phyloP scores from a whole-genome alignment of 2,329 filamentous ascomycete species.

The Ascochyta clinopodiicola region DNA sequence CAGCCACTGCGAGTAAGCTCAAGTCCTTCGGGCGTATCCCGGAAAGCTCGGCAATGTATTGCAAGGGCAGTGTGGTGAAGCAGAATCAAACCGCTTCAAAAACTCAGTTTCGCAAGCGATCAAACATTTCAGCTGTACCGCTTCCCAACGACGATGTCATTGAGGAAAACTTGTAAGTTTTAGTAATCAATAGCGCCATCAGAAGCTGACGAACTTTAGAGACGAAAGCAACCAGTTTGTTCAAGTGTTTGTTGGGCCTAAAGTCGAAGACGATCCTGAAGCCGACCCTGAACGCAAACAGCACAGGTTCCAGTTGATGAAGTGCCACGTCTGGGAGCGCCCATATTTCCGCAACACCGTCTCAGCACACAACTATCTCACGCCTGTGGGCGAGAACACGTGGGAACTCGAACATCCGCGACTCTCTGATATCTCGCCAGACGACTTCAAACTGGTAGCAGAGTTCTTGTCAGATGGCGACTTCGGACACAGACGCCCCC shows the following conservation, averaged over 20 bases:
- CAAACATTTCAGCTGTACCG: neutral
- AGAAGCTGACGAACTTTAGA: conserved; percentile 1
- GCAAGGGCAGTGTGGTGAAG: neutral
- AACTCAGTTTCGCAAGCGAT: neutral
- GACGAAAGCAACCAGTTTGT: conserved; percentile 29
- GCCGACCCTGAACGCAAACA: conserved; percentile 21
- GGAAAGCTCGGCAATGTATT: neutral
- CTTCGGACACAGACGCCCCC: conserved; percentile 26
- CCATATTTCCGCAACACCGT: conserved; percentile 23
- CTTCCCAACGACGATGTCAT: conserved; percentile 17
- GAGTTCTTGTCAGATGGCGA: conserved; percentile 32
- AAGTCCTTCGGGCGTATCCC: neutral
- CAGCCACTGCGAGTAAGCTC: neutral
- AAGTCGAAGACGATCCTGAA: neutral
- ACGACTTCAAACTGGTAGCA: conserved; percentile 32
- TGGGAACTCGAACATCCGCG: conserved; percentile 27
- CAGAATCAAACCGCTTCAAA: neutral
- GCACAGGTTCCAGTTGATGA: conserved; percentile 14
- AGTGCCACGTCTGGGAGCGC: conserved; percentile 19
- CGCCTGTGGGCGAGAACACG: conserved; percentile 17
- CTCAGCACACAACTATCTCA: conserved; percentile 17
- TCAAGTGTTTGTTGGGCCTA: conserved; percentile 18
- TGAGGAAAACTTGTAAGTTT: conserved; percentile 30
- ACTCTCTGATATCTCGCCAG: conserved; percentile 22
- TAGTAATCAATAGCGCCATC: neutral